Base-by-base conservation (phyloP, 345 rosid genomes). In the Zanthoxylum bungeanum region DNA sequence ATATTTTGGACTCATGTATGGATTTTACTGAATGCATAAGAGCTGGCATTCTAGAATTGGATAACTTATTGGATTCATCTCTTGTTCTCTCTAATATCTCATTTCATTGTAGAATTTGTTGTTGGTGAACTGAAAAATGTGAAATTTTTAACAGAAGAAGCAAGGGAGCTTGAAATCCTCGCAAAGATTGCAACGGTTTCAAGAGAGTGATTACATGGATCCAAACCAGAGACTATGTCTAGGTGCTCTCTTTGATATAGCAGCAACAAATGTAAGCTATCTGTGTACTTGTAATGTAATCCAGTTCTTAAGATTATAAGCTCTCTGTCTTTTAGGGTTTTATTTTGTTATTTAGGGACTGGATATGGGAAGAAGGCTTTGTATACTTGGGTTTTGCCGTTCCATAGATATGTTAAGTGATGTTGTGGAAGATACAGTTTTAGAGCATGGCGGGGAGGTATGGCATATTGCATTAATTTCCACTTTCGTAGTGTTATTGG, bases 331-430 rank as follows among this genome's bases (percentile, higher is more conserved):
- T 59, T 69, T 66, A 50, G 21, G 9, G 59, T 42, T 55, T 25
- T 42, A 10, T 70, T 37, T 75, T 59, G 21, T 73, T 63, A 37
- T 69, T n/a, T 73, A 91, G 99, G 99, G 99, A 70, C 93, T 90
- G 66, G 96, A 95, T 77, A 81, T 60, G 86, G 97, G 98, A 71
- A 85, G 98, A 86, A 82, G 93, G 76, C 87, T 95, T n/a, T 95
- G 98, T 77, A 95, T 95, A 44, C 85, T 80, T 77, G 99, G 99
- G 21, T 95, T 89, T 78, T 92, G 99, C 80, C 97, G 98, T 44
- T 95, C 99, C 37, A 82, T 92, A 78, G 98, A 95, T 82, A 95
- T 92, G 99, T 89, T 95, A 47, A 92, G 90, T 69, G 98, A 95
- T 86, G 96, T 89, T 36, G 97, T 95, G 58, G 93, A 90, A 82